Conservation (phyloP, 2,329 filamentous ascomycete genomes). For the Moelleriella libera region DNA sequence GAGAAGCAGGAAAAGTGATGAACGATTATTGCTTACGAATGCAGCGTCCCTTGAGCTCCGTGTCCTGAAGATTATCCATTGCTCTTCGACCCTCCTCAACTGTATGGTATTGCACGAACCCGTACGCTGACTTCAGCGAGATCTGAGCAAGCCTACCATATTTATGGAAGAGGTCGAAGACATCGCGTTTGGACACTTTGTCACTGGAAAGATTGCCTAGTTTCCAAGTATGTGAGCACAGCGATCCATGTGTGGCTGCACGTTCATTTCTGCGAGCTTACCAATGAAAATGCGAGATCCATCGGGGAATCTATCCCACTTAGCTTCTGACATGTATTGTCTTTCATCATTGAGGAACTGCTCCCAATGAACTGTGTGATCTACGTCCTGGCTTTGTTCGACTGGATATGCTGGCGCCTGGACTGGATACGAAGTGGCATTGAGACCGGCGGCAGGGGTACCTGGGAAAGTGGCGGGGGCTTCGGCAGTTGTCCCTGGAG, state of each 20-base stretch:
- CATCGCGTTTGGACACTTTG: conserved; percentile 82
- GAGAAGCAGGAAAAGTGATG: no score
- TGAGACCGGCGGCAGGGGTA: conserved; percentile 14
- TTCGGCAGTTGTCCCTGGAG: conserved; percentile 18
- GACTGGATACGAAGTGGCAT: conserved; percentile 12
- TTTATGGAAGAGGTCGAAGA: conserved; percentile 79
- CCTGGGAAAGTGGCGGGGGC: conserved; percentile 15
- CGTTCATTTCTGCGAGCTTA: conserved; percentile 25
- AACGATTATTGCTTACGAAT: conserved; percentile 55
- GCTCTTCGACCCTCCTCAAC: conserved; percentile 60
- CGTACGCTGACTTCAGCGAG: conserved; percentile 91
- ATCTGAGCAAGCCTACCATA: conserved; percentile 87
- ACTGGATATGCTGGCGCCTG: conserved; percentile 12
- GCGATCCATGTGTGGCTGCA: background rate
- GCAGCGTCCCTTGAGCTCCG: conserved; percentile 73
- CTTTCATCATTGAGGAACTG: conserved; percentile 60
- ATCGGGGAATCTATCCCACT: conserved; percentile 69
- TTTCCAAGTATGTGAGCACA: background rate
- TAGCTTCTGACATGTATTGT: conserved; percentile 60
- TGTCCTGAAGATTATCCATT: conserved; percentile 64
- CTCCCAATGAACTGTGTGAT: conserved; percentile 56
- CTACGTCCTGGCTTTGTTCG: conserved; percentile 20
- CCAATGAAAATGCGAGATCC: conserved; percentile 72
- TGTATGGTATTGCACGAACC: conserved; percentile 88
- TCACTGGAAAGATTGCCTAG: conserved; percentile 84